phyloP scores from a whole-genome alignment of 2,329 filamentous ascomycete genomes.

The Curvularia spicifera region DNA sequence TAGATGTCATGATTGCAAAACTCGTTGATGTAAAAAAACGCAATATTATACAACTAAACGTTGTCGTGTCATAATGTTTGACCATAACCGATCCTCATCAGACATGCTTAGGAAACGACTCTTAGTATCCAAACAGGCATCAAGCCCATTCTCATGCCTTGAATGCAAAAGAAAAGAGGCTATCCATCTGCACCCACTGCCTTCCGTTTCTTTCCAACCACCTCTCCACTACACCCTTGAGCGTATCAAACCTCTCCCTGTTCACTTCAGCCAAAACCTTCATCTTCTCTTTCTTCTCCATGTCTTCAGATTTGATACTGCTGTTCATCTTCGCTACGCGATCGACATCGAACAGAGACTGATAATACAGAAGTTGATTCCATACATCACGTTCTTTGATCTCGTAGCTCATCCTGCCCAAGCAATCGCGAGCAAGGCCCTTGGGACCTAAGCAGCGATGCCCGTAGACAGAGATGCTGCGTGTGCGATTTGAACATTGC shows the following conservation, averaged over 20 bases:
- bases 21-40: conserved; percentile 4
- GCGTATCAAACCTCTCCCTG: conserved; percentile 74
- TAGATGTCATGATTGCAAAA: conserved; percentile 8
- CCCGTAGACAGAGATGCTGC: conserved; percentile 93
- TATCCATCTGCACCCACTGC: conserved; percentile 94
- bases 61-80: not conserved
- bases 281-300: conserved; percentile 59
- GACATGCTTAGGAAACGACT: not conserved
- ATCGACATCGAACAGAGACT: conserved; percentile 86
- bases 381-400: conserved; percentile 88
- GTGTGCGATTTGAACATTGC: conserved; percentile 82
- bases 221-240: conserved; percentile 77
- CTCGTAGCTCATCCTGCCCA: conserved; percentile 87
- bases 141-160: conserved; percentile 23
- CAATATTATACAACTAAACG: conserved; percentile 10
- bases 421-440: conserved; percentile 82
- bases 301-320: conserved; percentile 62
- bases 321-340: conserved; percentile 65
- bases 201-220: conserved; percentile 90
- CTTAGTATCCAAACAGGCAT: conserved; percentile 3
- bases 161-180: conserved; percentile 71
- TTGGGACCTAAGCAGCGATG: conserved; percentile 86
- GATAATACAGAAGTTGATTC: conserved; percentile 91
- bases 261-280: conserved; percentile 81
- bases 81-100: not conserved